Base-by-base conservation (phyloP, 768 basidiomycete genomes). In the Boletus subcaerulescens region DNA sequence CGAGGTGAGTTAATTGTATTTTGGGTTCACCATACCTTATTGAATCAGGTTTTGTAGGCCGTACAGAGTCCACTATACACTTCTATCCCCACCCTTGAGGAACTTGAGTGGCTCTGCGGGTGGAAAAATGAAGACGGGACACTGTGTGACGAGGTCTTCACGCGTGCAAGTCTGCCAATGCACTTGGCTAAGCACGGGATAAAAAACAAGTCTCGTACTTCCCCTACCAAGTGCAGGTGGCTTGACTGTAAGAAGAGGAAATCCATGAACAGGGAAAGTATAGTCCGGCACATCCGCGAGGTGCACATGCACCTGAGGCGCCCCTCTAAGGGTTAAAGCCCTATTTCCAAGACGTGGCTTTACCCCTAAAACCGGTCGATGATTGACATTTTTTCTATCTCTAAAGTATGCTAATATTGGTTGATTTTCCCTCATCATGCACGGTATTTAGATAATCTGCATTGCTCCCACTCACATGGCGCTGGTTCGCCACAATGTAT, bases 161-260 rank as follows among this genome's bases (percentile, higher is more conserved):
- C 48, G 0, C 1, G 0, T 1, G 24, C 3, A 44, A 44, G 2
- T 20, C 47, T 64, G 29, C 31, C 64, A 0, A 48, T 1, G 4
- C 67, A 67, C 47, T 48, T 67, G 11, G 32, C 57, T 0, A 8
- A 11, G 1, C 66, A 67, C 9, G 57, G 50, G 14, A 59, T 69
- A 29, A 56, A 18, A 26, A 44, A 58, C 1, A 42, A 12, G 45
- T 0, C 38, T 38, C 65, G 64, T 9, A 1, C 17, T 20, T 0
- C 0, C 1, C 29, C 0, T 1, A 54, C n/a, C 1, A 35, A 4
- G 2, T 67, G 66, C 20, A n/a, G 20, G 0, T 66, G 65, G 63
- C 32, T 4, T 6, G 52, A 36, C 2, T 65, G 65, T 8, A 48
- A 7, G 45, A 32, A 4, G 26, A 42, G 10, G 36, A 48, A n/a